Percentiles rank a stretch among this genome's conserved stretches.
These are phyloP conservation scores for Penicillium ochrochloron DNA, from an alignment of 495 filamentous ascomycete genomes.

Conservation along the genomic window DNA sequence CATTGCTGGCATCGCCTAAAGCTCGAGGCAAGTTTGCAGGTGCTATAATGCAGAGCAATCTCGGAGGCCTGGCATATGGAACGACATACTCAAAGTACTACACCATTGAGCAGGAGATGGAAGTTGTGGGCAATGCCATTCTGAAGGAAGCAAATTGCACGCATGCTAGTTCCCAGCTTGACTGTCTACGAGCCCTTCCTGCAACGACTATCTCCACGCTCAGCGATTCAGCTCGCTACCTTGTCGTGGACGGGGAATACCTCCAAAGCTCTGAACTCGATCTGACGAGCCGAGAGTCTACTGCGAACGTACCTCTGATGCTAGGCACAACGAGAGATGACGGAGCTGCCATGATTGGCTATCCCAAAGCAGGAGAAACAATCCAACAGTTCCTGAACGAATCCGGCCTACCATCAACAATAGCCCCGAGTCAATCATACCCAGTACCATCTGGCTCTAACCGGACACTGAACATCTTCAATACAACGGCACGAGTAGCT, in stretches of 20 bases:
- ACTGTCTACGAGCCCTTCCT: constrained; percentile 49
- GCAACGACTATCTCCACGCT: constrained; percentile 35
- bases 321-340: constrained; percentile 32
- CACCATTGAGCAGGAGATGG: constrained; percentile 42
- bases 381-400: constrained; percentile 21
- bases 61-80: constrained; percentile 52
- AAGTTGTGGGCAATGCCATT: constrained; percentile 26
- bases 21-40: constrained; percentile 47
- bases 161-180: constrained; percentile 28
- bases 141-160: constrained; percentile 44
- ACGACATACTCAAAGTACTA: constrained; percentile 55
- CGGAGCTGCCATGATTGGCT: constrained; percentile 32
- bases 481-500: constrained; percentile 28
- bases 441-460: constrained; percentile 27
- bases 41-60: constrained; percentile 50
- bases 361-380: constrained; percentile 19
- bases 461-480: constrained; percentile 34
- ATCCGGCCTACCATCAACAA: constrained; percentile 14
- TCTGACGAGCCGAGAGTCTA: constrained; percentile 14
- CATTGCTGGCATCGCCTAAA: constrained; percentile 32
- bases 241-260: constrained; percentile 31
- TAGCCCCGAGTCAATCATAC: constrained; percentile 21
- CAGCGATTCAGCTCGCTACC: constrained; percentile 22
- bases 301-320: constrained; percentile 27
- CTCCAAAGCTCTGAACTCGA: constrained; percentile 20